phyloP scores from a whole-genome alignment of 192 early-diverging fungal genomes.

The Phycomyces nitens region DNA sequence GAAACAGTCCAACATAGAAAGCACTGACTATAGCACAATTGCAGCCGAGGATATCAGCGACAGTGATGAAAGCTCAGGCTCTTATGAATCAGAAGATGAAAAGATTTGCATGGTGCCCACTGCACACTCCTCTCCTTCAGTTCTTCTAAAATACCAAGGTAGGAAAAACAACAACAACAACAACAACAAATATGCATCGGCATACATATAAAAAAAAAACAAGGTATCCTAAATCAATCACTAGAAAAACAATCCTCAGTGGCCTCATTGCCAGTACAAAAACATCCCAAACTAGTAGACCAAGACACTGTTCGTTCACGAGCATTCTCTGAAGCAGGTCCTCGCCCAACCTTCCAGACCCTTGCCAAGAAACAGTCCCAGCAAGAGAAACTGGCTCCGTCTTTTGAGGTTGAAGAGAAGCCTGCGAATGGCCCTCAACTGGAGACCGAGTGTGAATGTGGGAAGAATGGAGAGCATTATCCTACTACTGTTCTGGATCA shows the following conservation, averaged over 20 bases:
- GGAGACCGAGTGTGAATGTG: constrained; percentile 47
- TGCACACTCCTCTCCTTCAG: not conserved
- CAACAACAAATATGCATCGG: too few relatives aligned
- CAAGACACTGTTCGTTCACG: constrained; percentile 21
- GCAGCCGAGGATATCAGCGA: constrained; percentile 6
- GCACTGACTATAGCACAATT: not conserved
- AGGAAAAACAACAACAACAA: too few relatives aligned
- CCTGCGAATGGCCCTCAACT: not conserved
- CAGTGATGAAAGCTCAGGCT: not conserved
- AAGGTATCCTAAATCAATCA: too few relatives aligned
- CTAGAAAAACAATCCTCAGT: constrained; percentile 21
- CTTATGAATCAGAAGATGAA: constrained; percentile 11
- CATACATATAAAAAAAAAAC: too few relatives aligned
- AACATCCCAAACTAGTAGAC: constrained; percentile 5
- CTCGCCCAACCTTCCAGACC: constrained; percentile 20
- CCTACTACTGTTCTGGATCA: constrained; percentile 41
- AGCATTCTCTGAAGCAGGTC: constrained; percentile 30
- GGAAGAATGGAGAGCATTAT: constrained; percentile 41
- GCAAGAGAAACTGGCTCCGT: not conserved
- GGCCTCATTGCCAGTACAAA: constrained; percentile 27
- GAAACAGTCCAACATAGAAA: not conserved
- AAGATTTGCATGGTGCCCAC: not conserved
- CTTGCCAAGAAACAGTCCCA: not conserved
- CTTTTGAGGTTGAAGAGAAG: too few relatives aligned
- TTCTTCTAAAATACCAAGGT: too few relatives aligned